These are phyloP conservation scores for Leucaena leucocephala DNA, from an alignment of 306 rosid species.

Conservation along the genomic window DNA sequence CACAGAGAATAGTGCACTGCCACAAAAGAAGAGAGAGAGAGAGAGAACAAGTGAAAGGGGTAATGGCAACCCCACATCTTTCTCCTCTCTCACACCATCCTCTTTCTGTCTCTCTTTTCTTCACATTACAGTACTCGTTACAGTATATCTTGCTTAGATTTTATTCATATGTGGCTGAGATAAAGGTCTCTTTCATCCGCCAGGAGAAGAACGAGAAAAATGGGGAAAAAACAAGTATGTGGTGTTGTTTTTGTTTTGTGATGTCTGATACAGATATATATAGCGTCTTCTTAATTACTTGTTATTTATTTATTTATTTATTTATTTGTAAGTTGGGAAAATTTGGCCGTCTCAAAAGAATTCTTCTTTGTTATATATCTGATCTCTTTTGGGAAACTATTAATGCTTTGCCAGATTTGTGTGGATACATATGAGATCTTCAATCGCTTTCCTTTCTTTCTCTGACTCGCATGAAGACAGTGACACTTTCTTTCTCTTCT, in stretches of 20 bases:
- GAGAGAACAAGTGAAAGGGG: not conserved
- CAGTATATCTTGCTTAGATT: slow-evolving; percentile 40
- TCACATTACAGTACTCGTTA: slow-evolving; percentile 25
- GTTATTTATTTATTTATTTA: not conserved
- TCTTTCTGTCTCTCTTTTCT: slow-evolving; percentile 10
- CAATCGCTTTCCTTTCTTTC: slow-evolving; percentile 57
- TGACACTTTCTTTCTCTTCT: slow-evolving; percentile 47
- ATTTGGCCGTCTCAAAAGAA: not conserved
- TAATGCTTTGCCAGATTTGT: slow-evolving; percentile 56
- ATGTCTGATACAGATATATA: not conserved
- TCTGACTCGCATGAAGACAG: slow-evolving; percentile 77
- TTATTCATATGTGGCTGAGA: not conserved
- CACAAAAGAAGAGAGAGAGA: slow-evolving; percentile 27
- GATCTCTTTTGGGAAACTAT: slow-evolving; percentile 33
- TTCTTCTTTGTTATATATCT: not conserved
- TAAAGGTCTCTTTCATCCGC: not conserved
- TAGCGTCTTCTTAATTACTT: no score
- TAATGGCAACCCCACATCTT: slow-evolving; percentile 37
- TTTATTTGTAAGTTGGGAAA: not conserved
- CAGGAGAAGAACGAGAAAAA: slow-evolving; percentile 10
- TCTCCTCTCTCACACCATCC: not conserved
- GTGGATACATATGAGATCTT: slow-evolving; percentile 51
- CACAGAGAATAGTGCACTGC: slow-evolving; percentile 49
- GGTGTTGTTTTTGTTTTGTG: not conserved
- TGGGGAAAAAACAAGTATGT: not conserved